Evolutionary conservation across 2,329 filamentous ascomycete species (phyloP), one percentile per base, ranked within the genome.

Genomic region (Meredithiella fracta): DNA sequence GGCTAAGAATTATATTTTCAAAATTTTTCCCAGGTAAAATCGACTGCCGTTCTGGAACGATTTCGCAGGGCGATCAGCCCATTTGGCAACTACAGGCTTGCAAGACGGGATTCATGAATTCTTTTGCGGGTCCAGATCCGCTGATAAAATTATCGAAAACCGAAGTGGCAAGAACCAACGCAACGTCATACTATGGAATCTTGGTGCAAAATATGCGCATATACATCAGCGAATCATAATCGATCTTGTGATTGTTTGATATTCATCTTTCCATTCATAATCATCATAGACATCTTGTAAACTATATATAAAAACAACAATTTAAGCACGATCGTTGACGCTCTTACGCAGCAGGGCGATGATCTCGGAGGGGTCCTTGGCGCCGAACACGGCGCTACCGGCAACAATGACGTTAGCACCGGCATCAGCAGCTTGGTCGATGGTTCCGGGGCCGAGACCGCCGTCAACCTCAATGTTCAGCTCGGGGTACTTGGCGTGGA

Each of bases 371-470:
- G 92, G 92, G 65, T 95, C 86, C 65, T 88, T 77, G 17, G 92
- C 91, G 37, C 90, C 89, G 69, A 97, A 98, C 6, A 98, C 89
- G 42, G 92, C 92, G 64, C 87, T 95, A 29, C 92, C 92, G 9
- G 92, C 91, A 53, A 98, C 92, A 65, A 98, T 98, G 57, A 98
- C 92, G 64, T 98, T 98, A 56, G 92, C 92, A 34, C 92, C 92
- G 0, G 92, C 92, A 59, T 95, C 88, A 0, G 92, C 92, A 6
- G 92, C 92, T 66, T 91, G 85, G 64, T 92, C 90, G 62, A 98
- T 92, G 0, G 92, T 98, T 61, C 81, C 80, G 55, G 88, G 82
- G 1, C 88, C 89, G 47, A 98, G 70, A 2, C 92, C 92, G 54
- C 92, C 92, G 67, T 98, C 92, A 42, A 98, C 91, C 71, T 98